These are phyloP conservation scores for Lasiodiplodia theobromae DNA, from an alignment of 2,329 filamentous ascomycete genomes.

Conservation along the genomic window DNA sequence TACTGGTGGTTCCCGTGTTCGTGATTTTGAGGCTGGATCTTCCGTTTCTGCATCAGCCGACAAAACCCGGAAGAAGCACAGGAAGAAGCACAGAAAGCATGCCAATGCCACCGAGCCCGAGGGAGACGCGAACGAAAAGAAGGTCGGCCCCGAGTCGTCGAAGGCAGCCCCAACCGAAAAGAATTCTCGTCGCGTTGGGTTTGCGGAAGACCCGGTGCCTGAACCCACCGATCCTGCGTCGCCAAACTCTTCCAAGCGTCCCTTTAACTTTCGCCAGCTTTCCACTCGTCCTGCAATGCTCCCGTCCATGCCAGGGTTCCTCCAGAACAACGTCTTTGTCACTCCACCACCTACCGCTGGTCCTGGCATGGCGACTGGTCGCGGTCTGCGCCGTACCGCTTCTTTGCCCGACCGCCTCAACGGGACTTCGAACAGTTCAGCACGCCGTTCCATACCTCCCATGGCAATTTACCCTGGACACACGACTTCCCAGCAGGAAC, in stretches of 20 bases:
- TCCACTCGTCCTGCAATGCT: conserved; percentile 52
- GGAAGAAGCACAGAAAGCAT: conserved; percentile 54
- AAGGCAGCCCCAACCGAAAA: conserved; percentile 3
- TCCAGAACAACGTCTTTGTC: conserved; percentile 74
- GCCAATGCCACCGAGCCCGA: conserved; percentile 32
- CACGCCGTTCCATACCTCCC: background rate
- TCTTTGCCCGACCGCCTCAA: conserved; percentile 48
- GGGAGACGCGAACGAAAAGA: conserved; percentile 13
- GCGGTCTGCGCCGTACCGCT: conserved; percentile 44
- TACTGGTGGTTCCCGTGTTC: conserved; percentile 45
- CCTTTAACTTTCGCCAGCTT: conserved; percentile 63
- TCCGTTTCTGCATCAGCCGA: conserved; percentile 43
- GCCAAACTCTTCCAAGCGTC: conserved; percentile 46
- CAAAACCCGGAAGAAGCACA: conserved; percentile 55
- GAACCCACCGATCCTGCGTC: conserved; percentile 42
- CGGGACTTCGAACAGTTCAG: conserved; percentile 31
- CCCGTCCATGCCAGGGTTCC: conserved; percentile 60
- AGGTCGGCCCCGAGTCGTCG: background rate
- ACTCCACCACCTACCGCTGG: conserved; percentile 40
- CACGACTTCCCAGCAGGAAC: background rate
- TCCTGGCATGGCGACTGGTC: conserved; percentile 41
- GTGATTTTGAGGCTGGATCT: conserved; percentile 57
- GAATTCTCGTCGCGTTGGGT: conserved; percentile 60
- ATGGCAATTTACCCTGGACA: conserved; percentile 8
- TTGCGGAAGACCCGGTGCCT: conserved; percentile 50